phyloP scores from a whole-genome alignment of 345 rosid genomes.

The Melaleuca quinquenervia region DNA sequence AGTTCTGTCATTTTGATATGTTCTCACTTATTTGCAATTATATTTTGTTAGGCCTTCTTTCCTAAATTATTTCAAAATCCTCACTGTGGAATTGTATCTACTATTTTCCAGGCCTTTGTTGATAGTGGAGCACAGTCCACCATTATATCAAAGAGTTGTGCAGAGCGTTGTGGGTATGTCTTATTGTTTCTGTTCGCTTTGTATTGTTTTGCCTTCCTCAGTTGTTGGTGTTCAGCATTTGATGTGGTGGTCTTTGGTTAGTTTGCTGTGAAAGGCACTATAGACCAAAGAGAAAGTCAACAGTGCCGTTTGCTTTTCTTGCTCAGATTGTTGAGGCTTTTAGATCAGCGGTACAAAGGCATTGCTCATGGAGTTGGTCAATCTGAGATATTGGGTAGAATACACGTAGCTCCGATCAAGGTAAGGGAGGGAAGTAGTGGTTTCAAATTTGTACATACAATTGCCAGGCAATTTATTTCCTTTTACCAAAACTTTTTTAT shows the following conservation, averaged over 20 bases:
- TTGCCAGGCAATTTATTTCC: not conserved
- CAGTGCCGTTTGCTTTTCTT: not conserved
- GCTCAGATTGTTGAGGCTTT: conserved; percentile 74
- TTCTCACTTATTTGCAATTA: not conserved
- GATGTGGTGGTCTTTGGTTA: not conserved
- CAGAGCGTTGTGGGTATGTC: conserved; percentile 87
- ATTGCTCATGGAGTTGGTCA: conserved; percentile 99
- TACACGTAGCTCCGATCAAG: conserved; percentile 98
- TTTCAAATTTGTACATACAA: not conserved
- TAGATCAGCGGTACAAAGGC: conserved; percentile 88
- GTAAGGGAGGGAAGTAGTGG: conserved; percentile 11
- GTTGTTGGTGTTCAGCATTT: not conserved
- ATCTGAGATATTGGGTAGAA: conserved; percentile 91
- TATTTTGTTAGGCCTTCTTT: not conserved
- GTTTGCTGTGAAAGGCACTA: not conserved
- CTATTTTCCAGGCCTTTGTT: conserved; percentile 72
- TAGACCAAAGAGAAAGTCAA: not conserved
- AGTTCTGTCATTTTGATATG: not conserved
- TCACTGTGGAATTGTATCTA: not conserved
- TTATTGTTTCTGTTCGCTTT: not conserved
- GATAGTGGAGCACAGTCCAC: conserved; percentile 99
- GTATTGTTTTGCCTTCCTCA: not conserved
- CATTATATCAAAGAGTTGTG: conserved; percentile 96
- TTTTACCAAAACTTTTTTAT: not conserved
- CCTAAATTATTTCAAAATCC: not conserved